Base-by-base conservation (phyloP, 75 land plant species). In the Azolla pinnata region DNA sequence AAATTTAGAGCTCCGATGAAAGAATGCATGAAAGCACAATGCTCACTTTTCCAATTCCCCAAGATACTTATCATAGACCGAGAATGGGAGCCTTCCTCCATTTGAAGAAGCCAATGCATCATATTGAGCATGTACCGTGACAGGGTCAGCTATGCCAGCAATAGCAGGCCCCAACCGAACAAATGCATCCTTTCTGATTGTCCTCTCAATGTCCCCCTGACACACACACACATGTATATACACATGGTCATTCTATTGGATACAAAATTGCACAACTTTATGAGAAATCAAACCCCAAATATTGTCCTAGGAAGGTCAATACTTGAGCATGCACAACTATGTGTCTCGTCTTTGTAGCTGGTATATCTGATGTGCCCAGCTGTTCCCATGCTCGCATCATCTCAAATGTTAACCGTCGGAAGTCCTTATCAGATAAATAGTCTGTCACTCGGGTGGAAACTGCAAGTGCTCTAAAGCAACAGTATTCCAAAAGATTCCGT, bases 311-410 rank as follows among this genome's bases (percentile, higher is more conserved):
- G 21, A 46, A 17, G 12, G 49, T 46, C 2, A 18, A 23, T 23
- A 46, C 49, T 46, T 4, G n/a, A n/a, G n/a, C n/a, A n/a, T n/a
- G n/a, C n/a, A n/a, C n/a, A n/a, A 2, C 17, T 4, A 3, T 18
- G 49, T 14, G n/a, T 3, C 49, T 71, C 58, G 79, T 89, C 80
- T 84, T 82, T 21, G 66, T 61, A 33, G 62, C 19, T 28, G 89
- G 83, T 66, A 79, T 76, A 61, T 79, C 76, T 31, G 90, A 25
- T 30, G 80, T 72, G 31, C 62, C 67, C 8, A 83, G 81, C 8
- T 59, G 59, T 47, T 80, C 83, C 88, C 88, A 84, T 12, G 88
- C 88, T 42, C 81, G 72, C 88, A 84, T 84, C 88, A 84, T 81
- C 33, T 84, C 88, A 70, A 52, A 84, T 0, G 71, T 67, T 17